A percentile compares a stretch with the other conserved stretches of the same genome.
phyloP scores from a whole-genome alignment of 2,329 filamentous ascomycete genomes.

The Aspergillus vadensis region DNA sequence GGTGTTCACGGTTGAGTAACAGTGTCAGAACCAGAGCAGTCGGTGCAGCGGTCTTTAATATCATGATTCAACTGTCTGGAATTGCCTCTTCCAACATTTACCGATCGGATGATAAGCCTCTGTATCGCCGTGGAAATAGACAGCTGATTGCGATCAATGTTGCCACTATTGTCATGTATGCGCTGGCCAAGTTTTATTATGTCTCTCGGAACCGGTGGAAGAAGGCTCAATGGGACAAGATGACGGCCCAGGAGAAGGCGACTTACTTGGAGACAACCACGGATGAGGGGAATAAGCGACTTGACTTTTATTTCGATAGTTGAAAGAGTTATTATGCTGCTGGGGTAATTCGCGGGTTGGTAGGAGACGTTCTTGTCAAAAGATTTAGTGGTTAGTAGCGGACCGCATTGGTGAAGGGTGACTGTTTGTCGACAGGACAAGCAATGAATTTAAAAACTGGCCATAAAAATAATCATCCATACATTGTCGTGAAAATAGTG shows the following conservation, averaged over 20 bases:
- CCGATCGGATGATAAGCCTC: constrained; percentile 51
- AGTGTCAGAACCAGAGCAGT: constrained; percentile 41
- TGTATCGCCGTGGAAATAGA: constrained; percentile 56
- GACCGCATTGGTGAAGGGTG: too few relatives aligned
- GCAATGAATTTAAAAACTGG: too few relatives aligned
- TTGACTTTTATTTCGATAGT: constrained; percentile 58
- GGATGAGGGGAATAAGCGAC: constrained; percentile 57
- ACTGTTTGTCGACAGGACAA: too few relatives aligned
- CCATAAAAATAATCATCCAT: too few relatives aligned
- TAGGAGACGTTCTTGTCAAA: too few relatives aligned
- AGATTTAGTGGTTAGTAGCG: too few relatives aligned
- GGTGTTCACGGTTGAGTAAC: constrained; percentile 38
- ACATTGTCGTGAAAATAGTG: too few relatives aligned
- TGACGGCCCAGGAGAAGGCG: constrained; percentile 52
- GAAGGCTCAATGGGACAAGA: constrained; percentile 45
- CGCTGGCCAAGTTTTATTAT: constrained; percentile 40
- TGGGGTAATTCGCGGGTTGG: too few relatives aligned
- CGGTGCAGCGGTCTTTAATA: constrained; percentile 43
- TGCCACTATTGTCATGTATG: constrained; percentile 53
- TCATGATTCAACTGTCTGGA: constrained; percentile 38
- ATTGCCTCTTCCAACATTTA: constrained; percentile 35
- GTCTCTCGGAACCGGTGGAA: constrained; percentile 34
- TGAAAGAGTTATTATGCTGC: constrained; percentile 25
- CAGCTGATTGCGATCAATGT: constrained; percentile 52
- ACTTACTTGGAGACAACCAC: constrained; percentile 53